A percentile compares a stretch with the other conserved stretches of the same genome.
These are phyloP conservation scores for Saccharomyces hybrid DNA, from an alignment of 1,139 yeast genomes.

Conservation along the genomic window DNA sequence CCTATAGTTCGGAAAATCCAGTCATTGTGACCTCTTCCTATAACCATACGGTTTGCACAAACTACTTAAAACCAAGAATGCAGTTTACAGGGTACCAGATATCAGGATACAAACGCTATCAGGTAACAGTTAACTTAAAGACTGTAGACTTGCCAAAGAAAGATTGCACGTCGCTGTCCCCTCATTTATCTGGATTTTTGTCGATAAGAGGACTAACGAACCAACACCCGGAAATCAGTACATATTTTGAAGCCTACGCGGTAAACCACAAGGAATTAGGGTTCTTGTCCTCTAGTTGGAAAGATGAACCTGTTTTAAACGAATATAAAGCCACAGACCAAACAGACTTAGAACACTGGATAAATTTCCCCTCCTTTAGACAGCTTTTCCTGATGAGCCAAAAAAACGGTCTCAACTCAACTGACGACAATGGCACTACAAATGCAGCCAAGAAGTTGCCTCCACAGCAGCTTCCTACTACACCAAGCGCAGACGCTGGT, in stretches of 20 bases:
- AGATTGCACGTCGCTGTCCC: constrained; percentile 11
- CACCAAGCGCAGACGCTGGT: constrained; percentile 24
- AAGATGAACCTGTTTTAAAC: constrained; percentile 44
- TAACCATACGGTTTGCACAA: constrained; percentile 9
- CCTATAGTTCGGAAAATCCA: background rate
- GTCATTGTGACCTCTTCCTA: background rate
- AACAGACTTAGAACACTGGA: constrained; percentile 84
- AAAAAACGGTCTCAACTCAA: background rate
- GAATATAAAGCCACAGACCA: constrained; percentile 41
- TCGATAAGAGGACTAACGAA: constrained; percentile 76
- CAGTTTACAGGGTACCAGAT: constrained; percentile 30
- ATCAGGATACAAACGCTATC: constrained; percentile 31
- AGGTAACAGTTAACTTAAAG: constrained; percentile 26
- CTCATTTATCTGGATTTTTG: constrained; percentile 63
- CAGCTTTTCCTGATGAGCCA: constrained; percentile 18
- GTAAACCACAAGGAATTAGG: constrained; percentile 50
- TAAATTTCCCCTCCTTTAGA: constrained; percentile 49
- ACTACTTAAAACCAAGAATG: constrained; percentile 24
- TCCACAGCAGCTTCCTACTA: constrained; percentile 17
- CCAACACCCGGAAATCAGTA: constrained; percentile 68
- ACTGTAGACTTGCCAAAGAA: constrained; percentile 24
- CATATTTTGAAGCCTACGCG: constrained; percentile 83
- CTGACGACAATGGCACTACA: background rate
- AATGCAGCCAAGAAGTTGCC: background rate
- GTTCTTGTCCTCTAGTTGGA: constrained; percentile 41